Evolutionary conservation across 2,329 filamentous ascomycete species (phyloP).

Genomic region (Aspergillus pseudonomiae): DNA sequence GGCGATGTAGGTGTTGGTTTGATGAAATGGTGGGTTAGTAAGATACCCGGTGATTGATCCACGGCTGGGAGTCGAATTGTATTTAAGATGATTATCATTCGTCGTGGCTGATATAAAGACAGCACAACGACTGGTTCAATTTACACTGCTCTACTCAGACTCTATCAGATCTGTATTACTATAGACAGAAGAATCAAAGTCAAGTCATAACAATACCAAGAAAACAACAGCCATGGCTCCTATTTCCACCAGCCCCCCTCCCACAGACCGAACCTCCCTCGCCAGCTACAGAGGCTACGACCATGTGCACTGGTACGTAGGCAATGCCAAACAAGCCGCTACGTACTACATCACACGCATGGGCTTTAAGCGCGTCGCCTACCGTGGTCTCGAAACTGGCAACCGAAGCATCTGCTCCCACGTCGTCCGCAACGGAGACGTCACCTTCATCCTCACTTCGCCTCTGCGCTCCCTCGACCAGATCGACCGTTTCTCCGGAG

Average conservation of each 20-base stretch:
- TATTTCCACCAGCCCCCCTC: conserved; percentile 30
- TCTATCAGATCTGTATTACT: background rate
- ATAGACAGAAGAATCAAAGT: background rate
- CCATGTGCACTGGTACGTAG: conserved; percentile 94
- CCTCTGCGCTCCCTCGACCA: conserved; percentile 64
- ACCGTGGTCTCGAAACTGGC: conserved; percentile 85
- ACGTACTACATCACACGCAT: conserved; percentile 86
- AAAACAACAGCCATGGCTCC: conserved; percentile 31
- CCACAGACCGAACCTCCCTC: conserved; percentile 27
- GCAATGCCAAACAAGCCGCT: conserved; percentile 94
- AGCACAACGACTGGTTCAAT: background rate
- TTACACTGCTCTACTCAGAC: background rate
- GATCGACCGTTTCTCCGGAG: conserved; percentile 54
- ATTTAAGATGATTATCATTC: background rate
- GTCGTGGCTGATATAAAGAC: background rate
- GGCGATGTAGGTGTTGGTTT: background rate
- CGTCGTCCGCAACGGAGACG: conserved; percentile 56
- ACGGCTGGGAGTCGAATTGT: background rate
- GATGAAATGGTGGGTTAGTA: background rate
- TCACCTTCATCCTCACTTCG: conserved; percentile 48
- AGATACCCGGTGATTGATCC: conserved; percentile 3
- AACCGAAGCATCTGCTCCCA: conserved; percentile 80
- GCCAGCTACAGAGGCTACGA: conserved; percentile 75
- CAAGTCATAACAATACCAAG: background rate
- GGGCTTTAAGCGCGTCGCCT: conserved; percentile 81